Evolutionary conservation across 768 basidiomycete species (phyloP), one percentile per base, ranked within the genome.

Genomic region (Suillus plorans): DNA sequence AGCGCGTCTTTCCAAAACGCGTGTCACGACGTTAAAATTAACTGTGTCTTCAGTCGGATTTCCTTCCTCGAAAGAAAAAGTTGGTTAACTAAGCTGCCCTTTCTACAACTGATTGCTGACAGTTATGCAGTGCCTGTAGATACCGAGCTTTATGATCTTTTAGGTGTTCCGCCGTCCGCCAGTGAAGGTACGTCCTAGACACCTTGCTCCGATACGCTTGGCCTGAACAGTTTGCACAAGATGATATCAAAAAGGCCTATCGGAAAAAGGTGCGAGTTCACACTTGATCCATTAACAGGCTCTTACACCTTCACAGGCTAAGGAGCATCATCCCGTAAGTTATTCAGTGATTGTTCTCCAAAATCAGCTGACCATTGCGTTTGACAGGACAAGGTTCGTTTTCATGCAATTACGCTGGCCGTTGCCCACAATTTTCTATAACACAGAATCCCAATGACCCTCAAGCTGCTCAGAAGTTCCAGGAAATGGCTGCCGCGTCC

Each of bases 241-340:
- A 82, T 68, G 94, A 98, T 67, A 94, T 98, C 71, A 96, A 95
- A 79, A 93, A 92, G 73, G 95, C 95, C 18, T 98, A 98, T 74
- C 89, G 91, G 74, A 91, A 86, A 80, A 96, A 95, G 88, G 94
- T 93, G 79, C 69, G 71, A 74, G 41, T 39, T 63, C 42, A 42
- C 56, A 63, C 67, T 52, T 65, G 62, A 60, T 68, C 63, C 60
- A 55, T 65, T 71, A 42, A 61, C 45, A 44, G 61, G 52, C 66
- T 68, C 68, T 58, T 71, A 68, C 28, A 68, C 72, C 57, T 62
- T 64, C 61, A 5, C 71, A 95, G 91, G 94, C 94, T 39, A 94
- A 89, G 73, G 86, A 92, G 72, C 89, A 92, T 68, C 94, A 95
- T 75, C 94, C 94, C 52, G 92, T 94, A 77, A 73, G 87, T 70